Evolutionary conservation across 306 rosid genomes (phyloP), one percentile per base, ranked within the genome.

Genomic region (Adenanthera pavonina): DNA sequence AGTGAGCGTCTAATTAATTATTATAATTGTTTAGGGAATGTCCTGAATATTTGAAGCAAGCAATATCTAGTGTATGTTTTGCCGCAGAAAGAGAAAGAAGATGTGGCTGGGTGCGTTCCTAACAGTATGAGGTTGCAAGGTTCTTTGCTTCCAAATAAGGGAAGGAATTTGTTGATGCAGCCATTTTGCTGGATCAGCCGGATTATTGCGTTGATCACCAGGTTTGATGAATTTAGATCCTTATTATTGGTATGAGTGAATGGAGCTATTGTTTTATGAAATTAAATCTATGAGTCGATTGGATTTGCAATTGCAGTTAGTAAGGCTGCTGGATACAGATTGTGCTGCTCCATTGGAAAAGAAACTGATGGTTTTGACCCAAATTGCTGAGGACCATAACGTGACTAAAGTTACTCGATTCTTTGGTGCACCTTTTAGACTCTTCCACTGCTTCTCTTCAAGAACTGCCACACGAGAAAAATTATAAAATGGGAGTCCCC

Each of bases 181-280:
- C 92, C 35, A 78, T 90, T 2, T 91, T 86, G 85, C 92, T 90
- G 30, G 30, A 25, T 64, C 72, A 80, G 86, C 94, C 94, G 36
- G 80, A 85, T 66, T 90, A 90, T 69, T 91, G 94, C 68, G 94
- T 90, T 78, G 88, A 86, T 81, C 94, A 92, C 74, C 94, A 90
- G 94, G 94, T 90, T 72, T 48, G 20, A 30, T 70, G 43, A 53
- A 51, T 35, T 60, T 47, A 36, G 74, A 53, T 76, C 53, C 65
- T 51, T 25, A 25, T 25, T 25, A 25, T 25, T 25, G 30, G 30
- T 25, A 25, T 25, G 30, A 25, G 1, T 25, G 30, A 25, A 25
- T 25, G 30, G 30, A 25, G 30, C 30, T 25, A 25, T 25, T 25
- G 30, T 25, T 25, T 25, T 25, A 25, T 25, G 30, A 25, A 25